Percentiles rank a stretch among this genome's conserved stretches.
Evolutionary conservation across 768 basidiomycete genomes (phyloP).

Genomic region (Termitomyces sp.): DNA sequence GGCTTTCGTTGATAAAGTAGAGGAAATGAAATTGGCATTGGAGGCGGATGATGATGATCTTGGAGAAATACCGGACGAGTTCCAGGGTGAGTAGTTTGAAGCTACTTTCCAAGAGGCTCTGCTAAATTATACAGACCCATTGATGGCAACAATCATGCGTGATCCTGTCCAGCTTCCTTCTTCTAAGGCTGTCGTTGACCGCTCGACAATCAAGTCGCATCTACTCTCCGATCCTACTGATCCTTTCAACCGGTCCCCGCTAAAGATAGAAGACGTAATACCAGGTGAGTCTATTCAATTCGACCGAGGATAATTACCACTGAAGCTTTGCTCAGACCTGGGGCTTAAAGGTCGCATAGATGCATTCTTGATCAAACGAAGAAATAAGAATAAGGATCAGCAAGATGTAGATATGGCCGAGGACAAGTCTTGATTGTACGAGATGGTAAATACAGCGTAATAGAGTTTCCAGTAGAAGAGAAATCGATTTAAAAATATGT

Average conservation of each 20-base stretch:
- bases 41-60: conserved; percentile 83
- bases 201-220: conserved; percentile 92
- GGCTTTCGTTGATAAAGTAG: conserved; percentile 75
- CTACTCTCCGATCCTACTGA: conserved; percentile 87
- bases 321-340: conserved; percentile 33
- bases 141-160: conserved; percentile 91
- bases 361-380: conserved; percentile 57
- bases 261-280: conserved; percentile 73
- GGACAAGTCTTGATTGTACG: conserved; percentile 7
- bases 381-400: conserved; percentile 25
- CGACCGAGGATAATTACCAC: neutral
- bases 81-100: conserved; percentile 56
- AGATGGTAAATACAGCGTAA: neutral
- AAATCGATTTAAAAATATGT: neutral
- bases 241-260: conserved; percentile 90
- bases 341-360: conserved; percentile 76
- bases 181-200: conserved; percentile 74
- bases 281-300: conserved; percentile 43
- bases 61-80: conserved; percentile 94
- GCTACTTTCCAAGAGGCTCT: neutral
- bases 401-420: conserved; percentile 13
- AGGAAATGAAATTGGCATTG: conserved; percentile 71
- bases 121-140: conserved; percentile 51
- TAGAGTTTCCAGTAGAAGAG: neutral
- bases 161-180: conserved; percentile 91